A percentile compares a stretch with the other conserved stretches of the same genome.
Conservation (phyloP, 1,284 basidiomycete genomes). For the Ceratobasidium papillatum region DNA sequence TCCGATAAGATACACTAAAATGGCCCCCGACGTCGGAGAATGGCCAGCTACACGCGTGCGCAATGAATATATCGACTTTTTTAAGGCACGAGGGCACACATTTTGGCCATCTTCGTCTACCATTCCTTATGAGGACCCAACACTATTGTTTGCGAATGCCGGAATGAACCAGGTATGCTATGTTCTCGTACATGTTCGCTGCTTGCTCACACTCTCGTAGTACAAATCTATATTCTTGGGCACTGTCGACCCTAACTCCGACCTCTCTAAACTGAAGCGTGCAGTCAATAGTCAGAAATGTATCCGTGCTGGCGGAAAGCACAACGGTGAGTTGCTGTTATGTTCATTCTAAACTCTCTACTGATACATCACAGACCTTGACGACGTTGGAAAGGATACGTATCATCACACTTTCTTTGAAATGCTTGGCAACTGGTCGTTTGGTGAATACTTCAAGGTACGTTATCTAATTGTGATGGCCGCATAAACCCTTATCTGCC, state of each 20-base stretch:
- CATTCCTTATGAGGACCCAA: slow-evolving; percentile 97
- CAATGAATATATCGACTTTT: slow-evolving; percentile 81
- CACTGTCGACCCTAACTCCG: slow-evolving; percentile 91
- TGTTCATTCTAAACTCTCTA: not conserved
- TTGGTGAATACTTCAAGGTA: slow-evolving; percentile 99
- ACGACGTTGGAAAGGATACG: slow-evolving; percentile 98
- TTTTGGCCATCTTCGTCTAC: slow-evolving; percentile 95
- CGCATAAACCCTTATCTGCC: slow-evolving; percentile 7
- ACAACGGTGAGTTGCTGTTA: slow-evolving; percentile 74
- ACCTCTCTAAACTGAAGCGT: slow-evolving; percentile 87
- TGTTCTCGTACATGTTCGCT: not conserved
- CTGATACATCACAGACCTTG: slow-evolving; percentile 71
- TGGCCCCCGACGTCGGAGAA: slow-evolving; percentile 46
- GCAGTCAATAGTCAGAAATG: slow-evolving; percentile 98
- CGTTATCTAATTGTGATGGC: slow-evolving; percentile 34
- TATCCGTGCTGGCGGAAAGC: slow-evolving; percentile 97
- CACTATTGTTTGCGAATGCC: slow-evolving; percentile 96
- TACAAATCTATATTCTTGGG: slow-evolving; percentile 98
- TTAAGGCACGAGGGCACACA: slow-evolving; percentile 81
- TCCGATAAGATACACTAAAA: not conserved
- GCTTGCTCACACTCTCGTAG: slow-evolving; percentile 55
- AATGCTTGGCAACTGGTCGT: slow-evolving; percentile 99
- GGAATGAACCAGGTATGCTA: slow-evolving; percentile 87
- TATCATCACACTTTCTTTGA: slow-evolving; percentile 99
- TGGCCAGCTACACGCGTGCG: slow-evolving; percentile 78